Evolutionary conservation across 1,284 basidiomycete species (phyloP), one percentile per base, ranked within the genome.

Genomic region (Xanthoconium separans): DNA sequence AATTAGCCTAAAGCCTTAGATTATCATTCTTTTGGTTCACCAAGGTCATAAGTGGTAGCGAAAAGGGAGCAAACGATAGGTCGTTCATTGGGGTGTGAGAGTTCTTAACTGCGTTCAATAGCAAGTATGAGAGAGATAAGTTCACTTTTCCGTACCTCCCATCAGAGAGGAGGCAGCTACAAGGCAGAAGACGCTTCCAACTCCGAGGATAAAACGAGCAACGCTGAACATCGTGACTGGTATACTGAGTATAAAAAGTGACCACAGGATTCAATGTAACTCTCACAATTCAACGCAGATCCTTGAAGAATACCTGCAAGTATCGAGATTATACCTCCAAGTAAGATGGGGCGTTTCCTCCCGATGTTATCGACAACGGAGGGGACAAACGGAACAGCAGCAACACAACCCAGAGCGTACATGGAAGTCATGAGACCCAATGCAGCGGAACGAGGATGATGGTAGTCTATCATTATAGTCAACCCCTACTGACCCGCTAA

Each of bases 31-130:
- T 22, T 13, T n/a, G n/a, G 8, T 10, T 44, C 22, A 61, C 61
- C 61, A 2, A 61, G 3, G 30, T 44, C 31, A 8, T 31, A 61
- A 34, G 22, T 39, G 1, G 2, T n/a, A 16, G 22, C 45, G 13
- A 60, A 64, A 29, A 63, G 39, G 31, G 24, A 44, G 4, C 57
- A 36, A 13, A 66, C 39, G 8, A 55, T 18, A 0, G 54, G 60
- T 30, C 62, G 64, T 7, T 66, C 62, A 31, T 56, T 63, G 0
- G 65, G 62, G 54, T 64, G 51, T 6, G 62, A 61, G 29, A 66
- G 53, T 27, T 64, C 64, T 66, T 41, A 2, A 13, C 11, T 22
- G 13, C 5, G 8, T 13, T 41, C 13, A 41, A 24, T 15, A 15
- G 24, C 22, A 6, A 13, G 1, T 41, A 41, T 6, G 18, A 41